phyloP scores from a whole-genome alignment of 179 eudicot species.

The Spergularia azorica region DNA sequence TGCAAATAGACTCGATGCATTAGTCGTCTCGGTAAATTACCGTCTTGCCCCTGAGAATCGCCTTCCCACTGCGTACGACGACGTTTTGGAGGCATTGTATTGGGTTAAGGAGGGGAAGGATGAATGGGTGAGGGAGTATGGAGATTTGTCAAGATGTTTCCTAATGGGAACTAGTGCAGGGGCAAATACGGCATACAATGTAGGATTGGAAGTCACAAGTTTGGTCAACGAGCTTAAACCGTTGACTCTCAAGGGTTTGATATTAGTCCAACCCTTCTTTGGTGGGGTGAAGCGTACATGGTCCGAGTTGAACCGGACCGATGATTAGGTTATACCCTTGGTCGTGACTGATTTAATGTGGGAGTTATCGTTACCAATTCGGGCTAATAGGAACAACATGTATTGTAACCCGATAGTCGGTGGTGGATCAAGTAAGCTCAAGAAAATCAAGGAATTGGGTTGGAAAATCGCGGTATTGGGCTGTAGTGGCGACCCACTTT shows the following conservation, averaged over 20 bases:
- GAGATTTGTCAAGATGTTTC: conserved; percentile 43
- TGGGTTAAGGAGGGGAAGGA: conserved; percentile 40
- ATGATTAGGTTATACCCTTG: conserved; percentile 28
- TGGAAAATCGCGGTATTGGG: conserved; percentile 32
- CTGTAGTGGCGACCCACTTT: conserved; percentile 30
- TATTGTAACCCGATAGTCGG: conserved; percentile 29
- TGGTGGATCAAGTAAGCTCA: conserved; percentile 20
- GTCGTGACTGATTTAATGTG: conserved; percentile 40
- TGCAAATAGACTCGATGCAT: conserved; percentile 23
- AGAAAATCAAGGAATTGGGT: conserved; percentile 19
- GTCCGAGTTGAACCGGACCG: conserved; percentile 34
- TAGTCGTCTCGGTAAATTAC: conserved; percentile 48
- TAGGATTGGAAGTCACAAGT: conserved; percentile 35
- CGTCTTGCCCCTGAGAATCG: conserved; percentile 58
- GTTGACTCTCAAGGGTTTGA: conserved; percentile 43
- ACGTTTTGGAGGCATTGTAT: conserved; percentile 43
- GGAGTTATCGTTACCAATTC: conserved; percentile 51
- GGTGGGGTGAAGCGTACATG: conserved; percentile 39
- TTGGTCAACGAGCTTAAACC: conserved; percentile 31
- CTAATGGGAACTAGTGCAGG: conserved; percentile 58
- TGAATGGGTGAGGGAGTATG: conserved; percentile 43
- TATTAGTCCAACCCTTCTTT: conserved; percentile 47
- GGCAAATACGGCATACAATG: conserved; percentile 48
- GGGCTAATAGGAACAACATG: conserved; percentile 26
- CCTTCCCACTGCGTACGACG: conserved; percentile 59